Evolutionary conservation across 202 grass and related monocot genomes (phyloP).

Genomic region (Carex arenaria): DNA sequence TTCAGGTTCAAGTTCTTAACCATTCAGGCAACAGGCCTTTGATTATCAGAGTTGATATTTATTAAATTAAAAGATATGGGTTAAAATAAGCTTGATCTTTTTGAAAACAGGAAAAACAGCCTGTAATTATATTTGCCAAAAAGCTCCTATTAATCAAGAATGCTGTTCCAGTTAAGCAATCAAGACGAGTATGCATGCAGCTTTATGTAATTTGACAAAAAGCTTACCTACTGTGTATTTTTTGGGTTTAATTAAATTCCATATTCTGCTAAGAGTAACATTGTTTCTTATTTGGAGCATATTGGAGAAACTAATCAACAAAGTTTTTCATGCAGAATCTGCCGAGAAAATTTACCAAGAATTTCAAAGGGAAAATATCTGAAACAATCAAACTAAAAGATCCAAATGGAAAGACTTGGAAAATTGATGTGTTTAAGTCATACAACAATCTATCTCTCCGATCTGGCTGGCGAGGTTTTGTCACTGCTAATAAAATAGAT

Average conservation of each 20-base stretch:
- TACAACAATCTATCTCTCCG: slow-evolving; percentile 11
- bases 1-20: background rate
- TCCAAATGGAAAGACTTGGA: slow-evolving; percentile 31
- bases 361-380: slow-evolving; percentile 24
- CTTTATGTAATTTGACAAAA: background rate
- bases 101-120: background rate
- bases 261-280: background rate
- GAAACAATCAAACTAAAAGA: slow-evolving; percentile 27
- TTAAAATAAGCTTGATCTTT: background rate
- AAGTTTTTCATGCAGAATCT: slow-evolving; percentile 29
- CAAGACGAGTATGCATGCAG: too few relatives aligned
- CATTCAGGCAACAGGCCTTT: background rate
- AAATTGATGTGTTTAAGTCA: slow-evolving; percentile 15
- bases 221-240: background rate
- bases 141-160: background rate
- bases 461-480: slow-evolving; percentile 45
- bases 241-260: background rate
- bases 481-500: slow-evolving; percentile 26
- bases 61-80: background rate
- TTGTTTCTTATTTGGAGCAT: background rate
- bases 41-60: background rate
- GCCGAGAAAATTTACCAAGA: slow-evolving; percentile 33
- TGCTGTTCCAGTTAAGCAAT: too few relatives aligned
- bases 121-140: background rate
- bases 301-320: background rate